phyloP scores from a whole-genome alignment of 2,329 filamentous ascomycete genomes.

The Acephala macrosclerotiorum region DNA sequence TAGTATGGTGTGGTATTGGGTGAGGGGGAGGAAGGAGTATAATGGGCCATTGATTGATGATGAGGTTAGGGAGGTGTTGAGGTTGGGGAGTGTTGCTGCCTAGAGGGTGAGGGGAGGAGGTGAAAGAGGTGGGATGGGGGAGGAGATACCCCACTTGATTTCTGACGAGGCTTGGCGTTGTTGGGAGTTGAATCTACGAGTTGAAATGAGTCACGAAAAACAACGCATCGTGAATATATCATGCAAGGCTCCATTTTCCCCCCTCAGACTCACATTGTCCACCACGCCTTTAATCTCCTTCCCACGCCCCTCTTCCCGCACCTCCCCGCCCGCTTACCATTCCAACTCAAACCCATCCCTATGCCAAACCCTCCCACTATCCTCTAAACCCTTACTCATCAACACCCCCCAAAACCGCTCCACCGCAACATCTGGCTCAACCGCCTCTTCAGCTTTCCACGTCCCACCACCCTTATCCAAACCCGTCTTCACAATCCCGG shows the following conservation, averaged over 20 bases:
- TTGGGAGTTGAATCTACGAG: background rate
- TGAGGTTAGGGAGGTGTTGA: conserved; percentile 16
- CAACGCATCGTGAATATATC: background rate
- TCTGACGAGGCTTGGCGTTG: background rate
- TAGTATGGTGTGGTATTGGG: conserved; percentile 51
- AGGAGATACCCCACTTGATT: no score
- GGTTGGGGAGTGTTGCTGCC: conserved; percentile 2
- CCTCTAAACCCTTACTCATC: background rate
- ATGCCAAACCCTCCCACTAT: background rate
- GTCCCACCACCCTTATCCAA: background rate
- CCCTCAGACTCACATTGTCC: background rate
- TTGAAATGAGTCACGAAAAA: background rate
- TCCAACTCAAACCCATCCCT: background rate
- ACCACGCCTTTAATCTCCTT: background rate
- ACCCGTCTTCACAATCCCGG: no score
- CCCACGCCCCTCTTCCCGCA: background rate
- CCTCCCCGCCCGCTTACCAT: background rate
- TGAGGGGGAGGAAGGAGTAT: conserved; percentile 46
- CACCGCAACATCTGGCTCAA: background rate
- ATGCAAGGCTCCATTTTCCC: background rate
- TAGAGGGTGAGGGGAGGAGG: background rate
- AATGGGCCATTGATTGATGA: conserved; percentile 43
- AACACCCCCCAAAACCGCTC: background rate
- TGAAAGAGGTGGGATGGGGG: background rate
- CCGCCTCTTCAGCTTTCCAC: background rate